Evolutionary conservation across 495 filamentous ascomycete genomes (phyloP), one percentile per base, ranked within the genome.

Genomic region (Aspergillus egyptiacus): DNA sequence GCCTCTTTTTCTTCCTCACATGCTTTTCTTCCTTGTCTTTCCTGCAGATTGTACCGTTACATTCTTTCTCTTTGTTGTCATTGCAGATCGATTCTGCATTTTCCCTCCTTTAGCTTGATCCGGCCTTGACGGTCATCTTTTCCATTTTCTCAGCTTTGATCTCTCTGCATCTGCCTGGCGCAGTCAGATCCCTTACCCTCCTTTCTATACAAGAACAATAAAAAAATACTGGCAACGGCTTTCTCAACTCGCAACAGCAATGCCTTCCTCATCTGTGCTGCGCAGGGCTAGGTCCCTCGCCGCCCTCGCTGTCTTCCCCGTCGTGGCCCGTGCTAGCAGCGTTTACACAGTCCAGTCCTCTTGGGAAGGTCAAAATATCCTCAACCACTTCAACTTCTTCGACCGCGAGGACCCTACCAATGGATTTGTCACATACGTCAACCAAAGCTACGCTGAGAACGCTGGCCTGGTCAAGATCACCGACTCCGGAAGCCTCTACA

Each of bases 351-450:
- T 79, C 36, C 53, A 65, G 13, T 61, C 71, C 54, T 66, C 66
- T 30, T 77, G 69, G 63, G 65, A 73, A 35, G 66, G 69, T 10
- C 46, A 68, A n/a, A 67, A 66, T 25, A 80, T 79, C 59, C 69
- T 80, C 54, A 51, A 73, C 24, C 67, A 66, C 40, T 80, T 80
- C 65, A 63, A 70, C 37, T 75, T 77, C 56, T 74, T 68, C 51
- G 61, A 51, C 24, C 65, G 58, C 0, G n/a, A 67, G 0, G 84
- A 91, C 53, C 85, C 85, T 2, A 88, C 84, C 5, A 70, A 82
- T 53, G 85, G 85, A 7, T 85, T 76, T 58, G 85, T 89, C 51
- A 66, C 81, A 45, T 91, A 87, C 61, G 65, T 80, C 46, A 71
- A 80, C 56, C 67, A 73, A 19, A 38, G 50, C 18, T 75, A 69